A percentile compares a stretch with the other conserved stretches of the same genome.
phyloP scores from a whole-genome alignment of 805 yeast genomes.

The Saturnispora sanitii region DNA sequence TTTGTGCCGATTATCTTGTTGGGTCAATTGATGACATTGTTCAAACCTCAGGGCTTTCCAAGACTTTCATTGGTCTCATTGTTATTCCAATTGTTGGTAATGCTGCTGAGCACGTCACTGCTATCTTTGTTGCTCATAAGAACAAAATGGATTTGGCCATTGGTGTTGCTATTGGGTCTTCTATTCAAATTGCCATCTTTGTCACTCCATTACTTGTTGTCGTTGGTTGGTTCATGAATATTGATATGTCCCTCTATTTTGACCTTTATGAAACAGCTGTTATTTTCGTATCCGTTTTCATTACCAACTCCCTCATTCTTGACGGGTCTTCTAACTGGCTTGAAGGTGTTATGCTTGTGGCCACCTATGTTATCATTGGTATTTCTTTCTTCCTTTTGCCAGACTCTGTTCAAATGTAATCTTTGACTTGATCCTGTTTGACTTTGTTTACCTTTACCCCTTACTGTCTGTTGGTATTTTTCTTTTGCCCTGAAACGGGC shows the following conservation, averaged over 20 bases:
- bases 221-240: constrained; percentile 84
- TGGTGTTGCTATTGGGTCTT: constrained; percentile 94
- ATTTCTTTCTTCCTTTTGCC: constrained; percentile 88
- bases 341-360: constrained; percentile 87
- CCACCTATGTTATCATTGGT: constrained; percentile 80
- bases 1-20: constrained; percentile 89
- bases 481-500: no score
- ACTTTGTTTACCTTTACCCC: no score
- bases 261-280: constrained; percentile 92
- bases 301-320: constrained; percentile 74
- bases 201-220: constrained; percentile 93
- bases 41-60: constrained; percentile 72
- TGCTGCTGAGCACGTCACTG: constrained; percentile 98
- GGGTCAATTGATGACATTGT: constrained; percentile 90
- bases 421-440: background rate
- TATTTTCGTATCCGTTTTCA: constrained; percentile 78
- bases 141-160: constrained; percentile 96
- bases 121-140: constrained; percentile 87
- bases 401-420: constrained; percentile 29
- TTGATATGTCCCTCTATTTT: constrained; percentile 88
- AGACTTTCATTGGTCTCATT: constrained; percentile 90
- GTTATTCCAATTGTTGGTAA: constrained; percentile 95
- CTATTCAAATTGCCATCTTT: constrained; percentile 89
- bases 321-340: constrained; percentile 97
- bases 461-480: no score